A percentile compares a stretch with the other conserved stretches of the same genome.
These are phyloP conservation scores for Ceratobasidium sp. DNA, from an alignment of 1,284 basidiomycete species.

Conservation along the genomic window DNA sequence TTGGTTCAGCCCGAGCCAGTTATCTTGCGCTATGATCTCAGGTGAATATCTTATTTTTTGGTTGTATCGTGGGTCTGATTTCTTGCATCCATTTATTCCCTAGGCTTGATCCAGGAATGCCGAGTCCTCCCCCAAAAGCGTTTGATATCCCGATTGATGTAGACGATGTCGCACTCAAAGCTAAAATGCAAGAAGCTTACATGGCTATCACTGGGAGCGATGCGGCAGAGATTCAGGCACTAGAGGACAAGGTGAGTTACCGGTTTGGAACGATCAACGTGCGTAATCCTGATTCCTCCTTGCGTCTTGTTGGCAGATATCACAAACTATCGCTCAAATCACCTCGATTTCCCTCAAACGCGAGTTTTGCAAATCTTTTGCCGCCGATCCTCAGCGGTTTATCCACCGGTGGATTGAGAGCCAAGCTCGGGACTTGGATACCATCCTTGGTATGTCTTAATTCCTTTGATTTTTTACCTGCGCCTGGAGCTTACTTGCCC, in stretches of 20 bases:
- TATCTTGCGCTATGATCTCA: slow-evolving; percentile 60
- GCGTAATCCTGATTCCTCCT: too few relatives aligned
- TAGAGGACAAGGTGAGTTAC: slow-evolving; percentile 83
- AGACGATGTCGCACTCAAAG: slow-evolving; percentile 82
- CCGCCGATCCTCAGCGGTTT: slow-evolving; percentile 81
- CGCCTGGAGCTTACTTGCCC: neutral
- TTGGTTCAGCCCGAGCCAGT: slow-evolving; percentile 85
- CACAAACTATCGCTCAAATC: slow-evolving; percentile 80
- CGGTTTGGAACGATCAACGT: too few relatives aligned
- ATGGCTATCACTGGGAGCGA: slow-evolving; percentile 77
- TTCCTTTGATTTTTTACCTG: neutral
- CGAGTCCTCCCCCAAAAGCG: slow-evolving; percentile 59
- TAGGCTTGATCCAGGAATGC: slow-evolving; percentile 57
- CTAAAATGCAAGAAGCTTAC: slow-evolving; percentile 77
- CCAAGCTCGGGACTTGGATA: slow-evolving; percentile 90
- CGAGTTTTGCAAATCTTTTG: slow-evolving; percentile 87
- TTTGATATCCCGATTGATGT: slow-evolving; percentile 92
- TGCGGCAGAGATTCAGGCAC: slow-evolving; percentile 71
- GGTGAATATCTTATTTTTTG: slow-evolving; percentile 22
- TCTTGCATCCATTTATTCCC: neutral
- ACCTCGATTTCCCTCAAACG: slow-evolving; percentile 87
- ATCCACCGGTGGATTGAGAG: slow-evolving; percentile 91
- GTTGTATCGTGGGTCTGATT: slow-evolving; percentile 40
- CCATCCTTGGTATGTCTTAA: slow-evolving; percentile 70
- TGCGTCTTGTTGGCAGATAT: slow-evolving; percentile 64